Percentiles rank a stretch among this genome's conserved stretches.
phyloP scores from a whole-genome alignment of 257 asterid genomes.

The Solanum pennellii region DNA sequence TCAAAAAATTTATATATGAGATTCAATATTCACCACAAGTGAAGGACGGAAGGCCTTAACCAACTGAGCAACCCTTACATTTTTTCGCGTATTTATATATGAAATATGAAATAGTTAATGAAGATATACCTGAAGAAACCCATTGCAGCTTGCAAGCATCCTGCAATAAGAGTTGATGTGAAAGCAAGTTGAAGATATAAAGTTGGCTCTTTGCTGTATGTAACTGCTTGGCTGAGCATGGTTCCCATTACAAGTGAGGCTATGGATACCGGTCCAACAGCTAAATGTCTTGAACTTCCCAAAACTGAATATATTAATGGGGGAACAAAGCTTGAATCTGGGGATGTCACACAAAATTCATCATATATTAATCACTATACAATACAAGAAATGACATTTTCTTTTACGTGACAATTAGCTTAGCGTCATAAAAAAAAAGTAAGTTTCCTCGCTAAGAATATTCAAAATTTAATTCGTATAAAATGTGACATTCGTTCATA shows the following conservation, averaged over 20 bases:
- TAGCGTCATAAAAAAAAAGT: neutral
- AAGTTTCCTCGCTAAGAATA: neutral
- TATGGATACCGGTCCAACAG: slow-evolving; percentile 78
- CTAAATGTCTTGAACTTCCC: slow-evolving; percentile 84
- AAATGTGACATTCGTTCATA: neutral
- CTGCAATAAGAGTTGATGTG: slow-evolving; percentile 79
- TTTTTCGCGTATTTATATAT: neutral
- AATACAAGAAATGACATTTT: neutral
- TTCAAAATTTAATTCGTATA: neutral
- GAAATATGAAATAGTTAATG: neutral
- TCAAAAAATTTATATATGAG: no score
- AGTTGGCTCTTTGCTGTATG: slow-evolving; percentile 26
- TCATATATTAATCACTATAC: neutral
- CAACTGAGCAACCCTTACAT: neutral
- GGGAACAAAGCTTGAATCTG: slow-evolving; percentile 92
- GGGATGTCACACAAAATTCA: neutral
- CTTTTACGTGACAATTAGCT: neutral
- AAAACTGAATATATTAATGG: slow-evolving; percentile 74
- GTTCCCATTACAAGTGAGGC: slow-evolving; percentile 94
- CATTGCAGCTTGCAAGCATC: slow-evolving; percentile 63
- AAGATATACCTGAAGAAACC: slow-evolving; percentile 59
- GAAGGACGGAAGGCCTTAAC: neutral
- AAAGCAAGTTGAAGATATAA: slow-evolving; percentile 75
- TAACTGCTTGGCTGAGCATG: slow-evolving; percentile 58
- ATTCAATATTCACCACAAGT: neutral